These are phyloP conservation scores for Coffea humblotiana DNA, from an alignment of 305 asterid species.

Conservation along the genomic window DNA sequence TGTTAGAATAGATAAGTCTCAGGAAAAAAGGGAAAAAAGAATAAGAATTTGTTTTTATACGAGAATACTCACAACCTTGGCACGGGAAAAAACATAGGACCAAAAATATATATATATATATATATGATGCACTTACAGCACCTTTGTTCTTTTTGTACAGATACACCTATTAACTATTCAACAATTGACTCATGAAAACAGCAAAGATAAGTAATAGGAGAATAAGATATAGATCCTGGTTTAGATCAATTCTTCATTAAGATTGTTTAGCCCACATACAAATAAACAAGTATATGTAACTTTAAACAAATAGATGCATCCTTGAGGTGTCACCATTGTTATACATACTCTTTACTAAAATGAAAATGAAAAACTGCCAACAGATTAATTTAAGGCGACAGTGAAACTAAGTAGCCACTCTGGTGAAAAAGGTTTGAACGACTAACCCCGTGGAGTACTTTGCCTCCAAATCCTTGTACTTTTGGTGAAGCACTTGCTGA, in stretches of 20 bases:
- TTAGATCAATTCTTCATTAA: neutral
- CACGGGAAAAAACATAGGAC: neutral
- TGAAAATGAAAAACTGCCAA: neutral
- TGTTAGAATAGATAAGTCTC: neutral
- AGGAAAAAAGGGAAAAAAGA: neutral
- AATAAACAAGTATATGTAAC: neutral
- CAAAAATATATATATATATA: too few species aligned
- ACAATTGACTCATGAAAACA: neutral
- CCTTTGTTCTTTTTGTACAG: neutral
- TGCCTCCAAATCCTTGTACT: constrained; percentile 70
- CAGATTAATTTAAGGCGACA: neutral
- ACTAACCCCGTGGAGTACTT: constrained; percentile 79
- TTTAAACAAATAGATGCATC: neutral
- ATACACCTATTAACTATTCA: neutral
- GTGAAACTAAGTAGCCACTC: constrained; percentile 15
- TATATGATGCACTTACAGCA: neutral
- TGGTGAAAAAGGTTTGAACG: constrained; percentile 20
- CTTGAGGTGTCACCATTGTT: neutral
- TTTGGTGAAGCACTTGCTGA: constrained; percentile 63
- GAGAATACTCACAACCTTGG: neutral
- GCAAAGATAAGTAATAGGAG: neutral
- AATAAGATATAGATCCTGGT: neutral
- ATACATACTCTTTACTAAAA: neutral
- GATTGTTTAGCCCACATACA: neutral
- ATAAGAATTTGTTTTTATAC: neutral